Evolutionary conservation across 768 basidiomycete genomes (phyloP), one percentile per base, ranked within the genome.

Genomic region (Boletus rubropictus): DNA sequence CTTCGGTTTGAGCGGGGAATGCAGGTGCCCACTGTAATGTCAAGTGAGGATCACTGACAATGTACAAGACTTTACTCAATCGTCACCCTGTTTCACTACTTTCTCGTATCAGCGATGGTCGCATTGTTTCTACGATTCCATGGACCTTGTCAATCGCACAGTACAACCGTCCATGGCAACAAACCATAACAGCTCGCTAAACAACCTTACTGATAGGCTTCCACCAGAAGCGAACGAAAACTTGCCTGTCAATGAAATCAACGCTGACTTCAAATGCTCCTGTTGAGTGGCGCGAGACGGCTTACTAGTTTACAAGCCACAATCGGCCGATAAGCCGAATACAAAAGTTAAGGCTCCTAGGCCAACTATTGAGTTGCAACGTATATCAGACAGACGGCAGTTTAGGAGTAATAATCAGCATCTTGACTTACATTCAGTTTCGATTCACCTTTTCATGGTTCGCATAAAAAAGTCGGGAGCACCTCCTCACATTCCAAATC

Each of bases 111-210:
- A 76, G 66, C 37, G 80, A 75, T 4, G 79, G 76, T 48, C 90
- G 75, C 39, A 88, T 93, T 21, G 95, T 97, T 70, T 93, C 89
- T 14, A 97, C 92, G 31, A 97, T 78, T 0, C 92, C 90, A 47
- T 86, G 77, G n/a, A 98, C 95, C 59, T 90, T 89, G 74, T 98
- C 94, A 50, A 98, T 97, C 1, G 83, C 82, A 56, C 85, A 88
- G 59, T 89, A 82, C 41, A 99, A 68, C 10, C 95, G 76, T 20
- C 88, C 86, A 12, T 79, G 14, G 93, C 85, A 55, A 99, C 97
- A 72, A 97, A 95, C 7, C 84, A 79, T 25, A 90, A 89, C 29
- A 98, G 75, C 60, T 99, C 94, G 56, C 90, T 93, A 57, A 18
- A 36, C 4, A n/a, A 11, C n/a, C n/a, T 35, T 18, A 9, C 44